Evolutionary conservation across 148 eudicot species (phyloP).

Genomic region (Chenopodium quinoa): DNA sequence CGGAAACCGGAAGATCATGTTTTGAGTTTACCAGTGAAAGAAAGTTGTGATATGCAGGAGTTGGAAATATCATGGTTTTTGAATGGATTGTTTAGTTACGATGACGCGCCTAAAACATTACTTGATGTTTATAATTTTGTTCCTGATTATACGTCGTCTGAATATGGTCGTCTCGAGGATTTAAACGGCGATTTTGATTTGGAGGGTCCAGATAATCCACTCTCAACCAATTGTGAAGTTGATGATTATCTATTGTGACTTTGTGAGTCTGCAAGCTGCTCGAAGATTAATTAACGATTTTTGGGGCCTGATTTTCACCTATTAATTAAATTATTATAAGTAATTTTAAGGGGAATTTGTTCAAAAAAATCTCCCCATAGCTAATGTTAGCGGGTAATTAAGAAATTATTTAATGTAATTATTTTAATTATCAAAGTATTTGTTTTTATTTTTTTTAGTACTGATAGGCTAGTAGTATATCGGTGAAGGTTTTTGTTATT

Average conservation of each 20-base stretch:
- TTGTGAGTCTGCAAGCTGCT: background rate
- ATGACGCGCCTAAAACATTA: constrained; percentile 31
- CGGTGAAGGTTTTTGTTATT: background rate
- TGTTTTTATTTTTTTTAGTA: background rate
- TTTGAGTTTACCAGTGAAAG: background rate
- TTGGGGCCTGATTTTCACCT: too few relatives aligned
- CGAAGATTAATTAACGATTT: too few relatives aligned
- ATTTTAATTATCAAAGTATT: background rate
- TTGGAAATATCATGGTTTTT: constrained; percentile 33
- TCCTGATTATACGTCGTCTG: background rate
- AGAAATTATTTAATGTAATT: background rate
- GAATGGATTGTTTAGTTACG: constrained; percentile 32
- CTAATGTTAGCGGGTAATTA: background rate
- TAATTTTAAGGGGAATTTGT: background rate
- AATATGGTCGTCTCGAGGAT: constrained; percentile 7
- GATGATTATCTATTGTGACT: constrained; percentile 14
- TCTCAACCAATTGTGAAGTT: background rate
- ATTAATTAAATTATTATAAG: too few relatives aligned
- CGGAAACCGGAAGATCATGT: constrained; percentile 16
- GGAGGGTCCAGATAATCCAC: background rate
- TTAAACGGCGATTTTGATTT: constrained; percentile 25
- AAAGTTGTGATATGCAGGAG: background rate
- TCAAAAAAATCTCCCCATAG: background rate
- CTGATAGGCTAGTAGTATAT: background rate
- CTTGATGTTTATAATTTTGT: constrained; percentile 36